Base-by-base conservation (phyloP, 1,284 basidiomycete genomes). In the Chalciporus sp. region DNA sequence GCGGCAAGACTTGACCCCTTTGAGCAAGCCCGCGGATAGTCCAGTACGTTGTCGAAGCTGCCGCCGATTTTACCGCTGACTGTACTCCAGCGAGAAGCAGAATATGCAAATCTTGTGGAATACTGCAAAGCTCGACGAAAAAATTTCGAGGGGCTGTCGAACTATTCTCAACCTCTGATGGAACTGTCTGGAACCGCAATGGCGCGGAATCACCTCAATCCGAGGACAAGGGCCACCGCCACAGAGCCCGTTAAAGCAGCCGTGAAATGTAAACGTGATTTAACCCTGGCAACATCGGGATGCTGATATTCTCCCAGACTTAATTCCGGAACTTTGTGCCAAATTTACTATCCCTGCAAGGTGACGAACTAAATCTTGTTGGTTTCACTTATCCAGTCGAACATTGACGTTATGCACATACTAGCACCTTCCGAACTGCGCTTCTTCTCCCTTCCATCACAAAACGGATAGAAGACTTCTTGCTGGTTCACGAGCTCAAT, bases 401-500 rank as follows among this genome's bases (percentile, higher is more conserved):
- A 39, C 47, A 52, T 63, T 68, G 60, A 68, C 64, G 68, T 69
- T 48, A 60, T 60, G 33, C 51, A 47, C 23, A 23, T 6, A 23
- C 12, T 58, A 90, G 88, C 68, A 81, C 79, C 2, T 79, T 86
- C 59, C 82, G 84, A 27, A 89, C 85, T 10, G 77, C 80, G 2
- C 74, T 85, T 56, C 74, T 90, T 39, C 63, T 93, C 4, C 91
- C 92, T 14, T 91, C 88, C 2, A 80, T 93, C 57, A 78, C 80
- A 59, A 78, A 76, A 57, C 78, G 84, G 60, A 76, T 93, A 51
- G 87, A 93, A 65, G 83, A 88, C 59, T 72, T 84, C 51, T 71
- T 93, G 28, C 75, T 92, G 29, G 82, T 85, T 39, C 88, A 88
- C 61, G 88, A 93, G 66, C 74, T 93, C 54, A 91, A 92, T 63